phyloP scores from a whole-genome alignment of 1,139 yeast species.

The Candida gigantensis region DNA sequence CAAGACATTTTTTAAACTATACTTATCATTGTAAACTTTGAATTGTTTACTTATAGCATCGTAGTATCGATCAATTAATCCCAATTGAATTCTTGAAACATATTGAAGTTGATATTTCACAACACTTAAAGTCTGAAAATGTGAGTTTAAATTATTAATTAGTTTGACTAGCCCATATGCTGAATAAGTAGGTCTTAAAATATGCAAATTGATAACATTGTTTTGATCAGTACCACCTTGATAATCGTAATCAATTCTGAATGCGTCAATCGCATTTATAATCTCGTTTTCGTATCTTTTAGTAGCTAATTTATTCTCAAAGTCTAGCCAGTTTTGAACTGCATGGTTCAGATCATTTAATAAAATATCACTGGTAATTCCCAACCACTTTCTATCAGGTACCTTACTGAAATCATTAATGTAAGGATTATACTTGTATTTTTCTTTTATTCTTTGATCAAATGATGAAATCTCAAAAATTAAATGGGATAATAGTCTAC shows the following conservation, averaged over 20 bases:
- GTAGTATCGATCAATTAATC: conserved; percentile 60
- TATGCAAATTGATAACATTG: conserved; percentile 26
- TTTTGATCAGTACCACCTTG: conserved; percentile 34
- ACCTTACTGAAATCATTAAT: conserved; percentile 26
- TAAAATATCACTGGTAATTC: conserved; percentile 59
- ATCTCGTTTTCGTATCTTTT: conserved; percentile 59
- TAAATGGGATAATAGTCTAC: conserved; percentile 59
- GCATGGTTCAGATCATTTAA: conserved; percentile 35
- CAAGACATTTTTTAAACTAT: conserved; percentile 36
- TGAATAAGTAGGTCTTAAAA: conserved; percentile 64
- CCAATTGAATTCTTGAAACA: conserved; percentile 68
- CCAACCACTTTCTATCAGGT: conserved; percentile 52
- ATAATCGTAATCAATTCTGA: conserved; percentile 62
- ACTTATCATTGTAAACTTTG: conserved; percentile 48
- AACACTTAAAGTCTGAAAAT: conserved; percentile 57
- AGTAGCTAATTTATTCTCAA: conserved; percentile 61
- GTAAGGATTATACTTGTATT: conserved; percentile 58
- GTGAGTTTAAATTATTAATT: conserved; percentile 66
- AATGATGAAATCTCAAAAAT: conserved; percentile 60
- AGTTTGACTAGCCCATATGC: conserved; percentile 63
- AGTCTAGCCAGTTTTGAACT: conserved; percentile 58
- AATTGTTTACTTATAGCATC: conserved; percentile 49
- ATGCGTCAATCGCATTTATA: conserved; percentile 52
- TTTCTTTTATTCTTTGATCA: conserved; percentile 54
- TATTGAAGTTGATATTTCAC: conserved; percentile 68